A percentile compares a stretch with the other conserved stretches of the same genome.
Evolutionary conservation across 2,329 filamentous ascomycete species (phyloP).

Genomic region (Nigrospora osmanthi): DNA sequence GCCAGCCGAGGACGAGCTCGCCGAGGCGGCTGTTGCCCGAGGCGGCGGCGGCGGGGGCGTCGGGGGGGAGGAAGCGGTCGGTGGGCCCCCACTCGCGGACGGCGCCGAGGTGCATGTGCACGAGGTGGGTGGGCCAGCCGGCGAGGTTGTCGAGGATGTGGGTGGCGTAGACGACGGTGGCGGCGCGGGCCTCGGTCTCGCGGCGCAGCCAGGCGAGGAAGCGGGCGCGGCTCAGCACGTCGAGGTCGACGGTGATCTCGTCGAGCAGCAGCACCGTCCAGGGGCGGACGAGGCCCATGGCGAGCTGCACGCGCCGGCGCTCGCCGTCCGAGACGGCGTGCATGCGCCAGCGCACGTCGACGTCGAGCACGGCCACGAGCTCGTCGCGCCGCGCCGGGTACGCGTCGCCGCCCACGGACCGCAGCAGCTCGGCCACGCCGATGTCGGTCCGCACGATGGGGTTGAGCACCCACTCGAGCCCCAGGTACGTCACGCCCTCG

Average conservation of each 20-base stretch:
- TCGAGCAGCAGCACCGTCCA: conserved; percentile 90
- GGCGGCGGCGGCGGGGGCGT: conserved; percentile 24
- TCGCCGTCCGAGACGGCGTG: conserved; percentile 93
- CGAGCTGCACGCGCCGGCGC: conserved; percentile 81
- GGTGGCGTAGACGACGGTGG: conserved; percentile 94
- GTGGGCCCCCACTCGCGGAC: conserved; percentile 82
- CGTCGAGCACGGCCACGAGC: conserved; percentile 80
- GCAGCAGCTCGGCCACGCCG: conserved; percentile 76
- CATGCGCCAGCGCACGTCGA: conserved; percentile 84
- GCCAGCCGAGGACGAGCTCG: conserved; percentile 81
- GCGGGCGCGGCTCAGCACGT: conserved; percentile 74
- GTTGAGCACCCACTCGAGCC: conserved; percentile 96
- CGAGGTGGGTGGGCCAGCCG: conserved; percentile 89
- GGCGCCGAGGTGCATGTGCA: conserved; percentile 86
- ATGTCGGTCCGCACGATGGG: conserved; percentile 94
- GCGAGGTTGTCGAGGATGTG: conserved; percentile 95
- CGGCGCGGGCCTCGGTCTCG: conserved; percentile 75
- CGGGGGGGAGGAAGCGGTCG: conserved; percentile 55
- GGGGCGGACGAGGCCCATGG: conserved; percentile 87
- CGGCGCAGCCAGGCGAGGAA: conserved; percentile 80
- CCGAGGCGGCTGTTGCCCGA: conserved; percentile 78
- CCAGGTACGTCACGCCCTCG: conserved; percentile 93
- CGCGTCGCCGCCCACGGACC: conserved; percentile 76
- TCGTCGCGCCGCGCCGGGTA: conserved; percentile 80
- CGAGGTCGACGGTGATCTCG: conserved; percentile 94